phyloP scores from a whole-genome alignment of 2,329 filamentous ascomycete genomes.

The Penicillium sp. region DNA sequence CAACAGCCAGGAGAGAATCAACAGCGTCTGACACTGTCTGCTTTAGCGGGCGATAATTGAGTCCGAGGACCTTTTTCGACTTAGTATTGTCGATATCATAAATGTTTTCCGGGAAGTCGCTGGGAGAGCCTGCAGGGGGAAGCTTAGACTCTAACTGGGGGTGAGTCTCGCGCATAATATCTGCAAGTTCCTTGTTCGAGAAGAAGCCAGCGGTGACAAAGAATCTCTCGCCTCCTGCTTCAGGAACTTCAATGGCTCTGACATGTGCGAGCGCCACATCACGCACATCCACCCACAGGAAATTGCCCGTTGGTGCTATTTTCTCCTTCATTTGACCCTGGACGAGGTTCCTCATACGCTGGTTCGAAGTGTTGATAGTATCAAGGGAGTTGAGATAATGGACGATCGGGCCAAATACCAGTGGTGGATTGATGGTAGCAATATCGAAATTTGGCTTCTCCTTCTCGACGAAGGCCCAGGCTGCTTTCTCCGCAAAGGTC shows the following conservation, averaged over 20 bases:
- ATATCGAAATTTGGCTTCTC: conserved; percentile 60
- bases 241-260: conserved; percentile 45
- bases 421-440: conserved; percentile 60
- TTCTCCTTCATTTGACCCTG: conserved; percentile 59
- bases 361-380: conserved; percentile 71
- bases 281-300: conserved; percentile 56
- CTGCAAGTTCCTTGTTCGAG: conserved; percentile 43
- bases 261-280: conserved; percentile 51
- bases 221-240: conserved; percentile 48
- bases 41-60: conserved; percentile 42
- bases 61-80: conserved; percentile 42
- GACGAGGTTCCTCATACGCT: conserved; percentile 63
- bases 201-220: conserved; percentile 44
- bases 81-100: conserved; percentile 41
- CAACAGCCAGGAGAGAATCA: conserved; percentile 34
- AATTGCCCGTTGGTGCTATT: conserved; percentile 58
- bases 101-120: conserved; percentile 29
- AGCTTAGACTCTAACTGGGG: conserved; percentile 44
- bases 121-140: conserved; percentile 35
- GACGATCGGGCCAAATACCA: conserved; percentile 63
- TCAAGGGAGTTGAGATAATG: conserved; percentile 63
- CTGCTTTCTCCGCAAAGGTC: conserved; percentile 63
- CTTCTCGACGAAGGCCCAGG: conserved; percentile 62
- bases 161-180: conserved; percentile 43
- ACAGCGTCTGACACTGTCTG: conserved; percentile 40